These are phyloP conservation scores for Phytophthora megakarya DNA, from an alignment of 352 stramenopile genomes.

Conservation along the genomic window DNA sequence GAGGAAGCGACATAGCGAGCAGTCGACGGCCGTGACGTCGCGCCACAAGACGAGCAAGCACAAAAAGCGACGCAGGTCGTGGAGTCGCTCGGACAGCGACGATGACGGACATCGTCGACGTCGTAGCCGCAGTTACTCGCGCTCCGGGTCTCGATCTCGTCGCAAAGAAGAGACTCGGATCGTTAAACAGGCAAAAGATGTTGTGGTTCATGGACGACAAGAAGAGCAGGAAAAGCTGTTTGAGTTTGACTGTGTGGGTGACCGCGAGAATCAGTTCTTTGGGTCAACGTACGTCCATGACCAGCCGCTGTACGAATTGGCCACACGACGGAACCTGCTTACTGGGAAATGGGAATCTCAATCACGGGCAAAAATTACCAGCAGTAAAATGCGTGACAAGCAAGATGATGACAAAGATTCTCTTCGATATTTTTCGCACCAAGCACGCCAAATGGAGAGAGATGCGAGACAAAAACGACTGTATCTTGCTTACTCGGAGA, in stretches of 20 bases:
- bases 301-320: constrained; percentile 64
- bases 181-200: constrained; percentile 15
- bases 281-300: constrained; percentile 71
- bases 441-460: constrained; percentile 49
- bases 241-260: constrained; percentile 65
- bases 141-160: constrained; percentile 3
- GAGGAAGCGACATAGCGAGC: constrained; percentile 15
- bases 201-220: constrained; percentile 6
- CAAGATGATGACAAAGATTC: constrained; percentile 2
- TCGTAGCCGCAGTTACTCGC: constrained; percentile 21
- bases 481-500: constrained; percentile 76
- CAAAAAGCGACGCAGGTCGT: constrained; percentile 30
- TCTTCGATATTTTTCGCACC: constrained; percentile 60
- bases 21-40: constrained; percentile 12
- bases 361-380: constrained; percentile 15
- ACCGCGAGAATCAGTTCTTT: constrained; percentile 73
- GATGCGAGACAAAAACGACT: constrained; percentile 49
- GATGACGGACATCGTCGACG: constrained; percentile 4
- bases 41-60: constrained; percentile 42
- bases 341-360: constrained; percentile 49
- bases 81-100: constrained; percentile 21
- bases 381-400: background rate
- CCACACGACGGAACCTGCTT: constrained; percentile 49
- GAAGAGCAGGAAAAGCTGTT: constrained; percentile 49
- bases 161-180: constrained; percentile 16